Evolutionary conservation across 2,329 filamentous ascomycete species (phyloP), one percentile per base, ranked within the genome.

Genomic region (Didymella sp.): DNA sequence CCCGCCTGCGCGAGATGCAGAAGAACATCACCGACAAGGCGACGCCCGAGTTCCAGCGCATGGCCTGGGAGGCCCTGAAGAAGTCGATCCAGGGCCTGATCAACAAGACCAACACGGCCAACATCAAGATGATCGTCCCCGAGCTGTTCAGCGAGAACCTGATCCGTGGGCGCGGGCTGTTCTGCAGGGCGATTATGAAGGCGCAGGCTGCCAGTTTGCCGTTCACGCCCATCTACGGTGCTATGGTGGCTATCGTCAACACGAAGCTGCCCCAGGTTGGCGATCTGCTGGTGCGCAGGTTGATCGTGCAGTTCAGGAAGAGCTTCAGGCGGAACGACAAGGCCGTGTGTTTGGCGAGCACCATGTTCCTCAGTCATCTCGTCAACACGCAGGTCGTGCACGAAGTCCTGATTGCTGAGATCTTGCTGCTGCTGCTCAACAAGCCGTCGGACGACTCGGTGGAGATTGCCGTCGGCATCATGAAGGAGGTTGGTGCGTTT

Each of bases 51-150:
- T 98, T 96, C 74, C 95, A 98, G 84, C 91, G 95, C 69, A 96
- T 99, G 91, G 92, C 93, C 8, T 99, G 95, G 95, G 95, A 99
- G 78, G 94, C 94, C 12, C 81, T 99, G 72, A 99, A 99, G 81
- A 99, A 99, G 82, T 95, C 91, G 45, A 96, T 99, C 79, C 98
- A 99, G 74, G 95, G 95, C 68, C 81, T 99, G 64, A 96, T 99
- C 84, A 99, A 99, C 84, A 99, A 99, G 82, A 90, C 97, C 82
- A 98, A 98, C 78, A 91, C 94, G 53, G 91, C 90, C 30, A 99
- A 99, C 77, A 98, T 99, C 84, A 98, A 99, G 78, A 86, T 90
- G 73, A 97, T 99, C 61, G 92, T 98, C 22, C 94, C 94, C 1
- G 95, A 99, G 79, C 83, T 99, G 42, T 99, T 99, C 77, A 87